Evolutionary conservation across 2,329 filamentous ascomycete species (phyloP), one percentile per base, ranked within the genome.

Genomic region (Zymoseptoria ardabiliae): DNA sequence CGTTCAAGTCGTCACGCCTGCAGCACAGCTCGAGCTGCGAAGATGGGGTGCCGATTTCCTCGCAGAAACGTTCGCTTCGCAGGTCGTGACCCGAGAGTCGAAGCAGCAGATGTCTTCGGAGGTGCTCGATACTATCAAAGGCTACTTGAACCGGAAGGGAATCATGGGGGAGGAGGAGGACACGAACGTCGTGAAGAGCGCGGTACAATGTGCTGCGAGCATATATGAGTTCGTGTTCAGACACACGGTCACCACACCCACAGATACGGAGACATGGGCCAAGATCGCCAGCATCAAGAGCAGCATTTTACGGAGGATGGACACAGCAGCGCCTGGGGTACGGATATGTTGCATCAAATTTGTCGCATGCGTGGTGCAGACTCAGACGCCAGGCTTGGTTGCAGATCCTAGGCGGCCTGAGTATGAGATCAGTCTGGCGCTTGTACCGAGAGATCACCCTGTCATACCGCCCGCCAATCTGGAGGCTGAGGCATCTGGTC

Each of bases 321-420:
- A 97, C 68, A 83, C 80, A 50, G 87, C 90, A 19, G 78, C 84
- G 13, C 82, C 87, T 11, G 88, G 90, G 2, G 84, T 97, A 63
- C 87, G 87, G 68, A 87, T 97, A 73, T 96, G 91, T 79, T 97
- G 94, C 78, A 88, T 97, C 81, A 99, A 99, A 75, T 99, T 99
- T 74, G 88, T 91, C 45, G 93, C 99, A 77, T 86, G 90, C 64
- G 90, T 97, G 51, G 89, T 99, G 51, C 83, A 97, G 65, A 90
- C 91, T 19, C 93, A 99, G 75, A 97, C 91, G 10, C 86, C 87
- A n/a, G 90, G 90, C 53, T 78, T 87, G 60, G 89, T 90, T 66
- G 81, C 85, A 58, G 93, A 97, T 71, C 88, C 89, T 66, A 86
- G 90, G 78, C 90, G 96, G 83, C 74, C 85, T 60, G 87, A 90